Base-by-base conservation (phyloP, 108 stramenopile species). In the Skeletonema potamos region DNA sequence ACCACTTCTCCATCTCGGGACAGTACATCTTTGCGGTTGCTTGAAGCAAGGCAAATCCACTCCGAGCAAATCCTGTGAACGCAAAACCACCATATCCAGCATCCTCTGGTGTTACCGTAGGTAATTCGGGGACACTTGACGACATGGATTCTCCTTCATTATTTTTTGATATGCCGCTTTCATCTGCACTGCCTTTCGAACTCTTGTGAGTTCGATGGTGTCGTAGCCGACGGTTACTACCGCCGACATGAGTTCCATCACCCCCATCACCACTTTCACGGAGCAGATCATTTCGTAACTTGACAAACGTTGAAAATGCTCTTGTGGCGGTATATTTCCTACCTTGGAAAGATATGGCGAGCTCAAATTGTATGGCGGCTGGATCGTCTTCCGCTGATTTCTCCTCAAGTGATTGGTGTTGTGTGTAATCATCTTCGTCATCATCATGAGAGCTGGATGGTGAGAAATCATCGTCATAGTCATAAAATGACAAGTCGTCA, bases 1-100 rank as follows among this genome's bases (percentile, higher is more conserved):
- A 68, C 91, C 91, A 92, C 20, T 72, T 15, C 41, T 92, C 91
- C 78, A 92, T 79, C 15, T 79, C 75, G 2, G 91, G 91, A 58
- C 85, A 87, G 56, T 92, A 92, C 10, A 76, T 72, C 62, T 68
- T 80, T 1, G 86, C 84, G 27, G 86, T 76, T 10, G 76, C 83
- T 66, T 92, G 91, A 3, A 92, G 66, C 71, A 85, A 79, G 0
- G 87, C 81, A 56, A 92, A 90, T 4, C 87, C 86, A 67, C 86
- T 68, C 10, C 84, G 73, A 54, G 86, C 85, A 60, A 86, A 74
- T 24, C 85, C 82, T 13, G 58, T 72, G 0, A 70, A 66, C 36
- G 81, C 83, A 60, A 54, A 74, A 32, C 63, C 30, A 44, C 65
- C 58, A 70, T 60, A 22, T 2, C 41, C 57, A 46, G 46, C 44